Base-by-base conservation (phyloP, 768 basidiomycete genomes). In the Rhizopogon rudus region DNA sequence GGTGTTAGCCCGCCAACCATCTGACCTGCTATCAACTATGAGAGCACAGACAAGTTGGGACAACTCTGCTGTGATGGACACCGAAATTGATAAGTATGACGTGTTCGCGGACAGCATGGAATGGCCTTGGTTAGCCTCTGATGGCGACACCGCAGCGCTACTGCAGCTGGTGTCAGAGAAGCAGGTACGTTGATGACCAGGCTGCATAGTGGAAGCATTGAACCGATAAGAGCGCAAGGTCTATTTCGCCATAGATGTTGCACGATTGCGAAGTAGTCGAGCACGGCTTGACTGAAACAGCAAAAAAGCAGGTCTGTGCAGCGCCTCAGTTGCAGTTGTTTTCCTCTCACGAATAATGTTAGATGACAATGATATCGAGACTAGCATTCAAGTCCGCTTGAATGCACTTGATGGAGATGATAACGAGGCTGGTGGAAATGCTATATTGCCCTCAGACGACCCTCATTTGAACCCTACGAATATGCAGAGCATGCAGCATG, bases 341-440 rank as follows among this genome's bases (percentile, higher is more conserved):
- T 37, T 35, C 22, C 5, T 35, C 46, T 49, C 20, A 49, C 9
- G 22, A 22, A 49, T 14, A 35, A 37, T 37, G 12, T 3, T 37
- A 93, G 91, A 91, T 64, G 91, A 94, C 63, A 87, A 92, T 67
- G 82, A 91, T 61, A 85, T 92, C 46, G 91, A 94, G 70, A 88
- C 86, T 4, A 66, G 72, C 7, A 74, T 93, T 51, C 72, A 72
- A 58, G 74, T 85, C 46, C 78, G 35, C 14, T 49, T 49, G 14
- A 49, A 37, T 25, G 5, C 35, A 49, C 20, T 49, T 9, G 35
- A 49, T 14, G 48, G 48, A 49, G 48, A 49, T 3, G 48, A 49
- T 37, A 49, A 49, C 14, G 48, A 37, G 5, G 48, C 20, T 35
- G 22, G 9, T 25, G 48, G 20, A 49, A 16, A 14, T 16, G 35